These are phyloP conservation scores for Phycomyces nitens DNA, from an alignment of 192 early-diverging fungal species.

Conservation along the genomic window DNA sequence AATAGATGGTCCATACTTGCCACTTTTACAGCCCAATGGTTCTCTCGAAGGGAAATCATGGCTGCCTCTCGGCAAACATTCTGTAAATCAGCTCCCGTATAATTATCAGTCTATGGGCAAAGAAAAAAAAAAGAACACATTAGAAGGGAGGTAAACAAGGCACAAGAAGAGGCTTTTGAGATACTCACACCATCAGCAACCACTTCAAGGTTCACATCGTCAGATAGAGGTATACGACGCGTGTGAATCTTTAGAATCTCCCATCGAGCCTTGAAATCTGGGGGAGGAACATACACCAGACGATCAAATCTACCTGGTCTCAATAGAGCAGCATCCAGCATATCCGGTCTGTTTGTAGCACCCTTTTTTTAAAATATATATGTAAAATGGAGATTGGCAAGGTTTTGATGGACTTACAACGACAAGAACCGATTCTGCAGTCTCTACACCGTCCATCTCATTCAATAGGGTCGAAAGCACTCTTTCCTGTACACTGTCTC, in stretches of 20 bases:
- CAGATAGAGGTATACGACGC: slow-evolving; percentile 43
- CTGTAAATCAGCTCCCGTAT: slow-evolving; percentile 51
- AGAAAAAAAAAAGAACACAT: neutral
- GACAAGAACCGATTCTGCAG: slow-evolving; percentile 66
- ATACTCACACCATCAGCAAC: slow-evolving; percentile 45
- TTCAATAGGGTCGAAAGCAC: slow-evolving; percentile 76
- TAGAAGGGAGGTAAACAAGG: neutral
- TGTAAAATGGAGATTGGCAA: slow-evolving; percentile 18
- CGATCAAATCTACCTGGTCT: slow-evolving; percentile 84
- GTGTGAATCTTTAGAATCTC: slow-evolving; percentile 53
- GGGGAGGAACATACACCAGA: slow-evolving; percentile 71
- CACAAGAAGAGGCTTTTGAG: neutral
- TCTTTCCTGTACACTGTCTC: slow-evolving; percentile 77
- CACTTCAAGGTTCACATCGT: slow-evolving; percentile 45
- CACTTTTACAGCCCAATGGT: slow-evolving; percentile 15
- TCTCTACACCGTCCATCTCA: slow-evolving; percentile 91
- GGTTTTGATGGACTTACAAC: slow-evolving; percentile 45
- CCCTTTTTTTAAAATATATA: too few relatives aligned
- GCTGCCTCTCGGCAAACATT: slow-evolving; percentile 56
- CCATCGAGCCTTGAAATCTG: slow-evolving; percentile 42
- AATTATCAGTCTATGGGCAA: slow-evolving; percentile 48
- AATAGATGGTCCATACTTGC: slow-evolving; percentile 4
- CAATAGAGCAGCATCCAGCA: slow-evolving; percentile 81
- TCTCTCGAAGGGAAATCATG: slow-evolving; percentile 38
- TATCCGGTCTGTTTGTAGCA: slow-evolving; percentile 86